Evolutionary conservation across 1,139 yeast species (phyloP).

Genomic region (Zygoascus hellenicus): DNA sequence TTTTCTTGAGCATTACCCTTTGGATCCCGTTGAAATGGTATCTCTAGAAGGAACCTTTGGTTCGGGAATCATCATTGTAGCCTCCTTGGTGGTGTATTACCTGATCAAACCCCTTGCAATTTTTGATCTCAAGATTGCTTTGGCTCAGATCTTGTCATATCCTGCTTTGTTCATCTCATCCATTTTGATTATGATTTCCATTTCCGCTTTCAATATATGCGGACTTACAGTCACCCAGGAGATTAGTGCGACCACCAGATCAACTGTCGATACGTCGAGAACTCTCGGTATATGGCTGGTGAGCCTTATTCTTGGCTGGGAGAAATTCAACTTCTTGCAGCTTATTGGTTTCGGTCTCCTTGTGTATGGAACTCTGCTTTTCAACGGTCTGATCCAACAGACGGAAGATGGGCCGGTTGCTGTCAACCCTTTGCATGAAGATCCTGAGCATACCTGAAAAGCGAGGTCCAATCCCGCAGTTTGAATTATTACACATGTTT

Average conservation of each 20-base stretch:
- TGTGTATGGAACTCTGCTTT: conserved; percentile 69
- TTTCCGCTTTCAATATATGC: conserved; percentile 66
- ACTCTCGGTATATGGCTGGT: conserved; percentile 72
- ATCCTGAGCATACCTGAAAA: conserved; percentile 18
- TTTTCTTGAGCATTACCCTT: conserved; percentile 47
- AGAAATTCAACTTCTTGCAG: conserved; percentile 55
- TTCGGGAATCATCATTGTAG: conserved; percentile 40
- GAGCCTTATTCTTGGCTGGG: conserved; percentile 78
- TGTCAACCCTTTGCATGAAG: conserved; percentile 20
- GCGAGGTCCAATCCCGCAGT: too few species aligned
- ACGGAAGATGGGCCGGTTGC: conserved; percentile 2
- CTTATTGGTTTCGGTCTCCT: conserved; percentile 56
- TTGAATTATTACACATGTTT: too few species aligned
- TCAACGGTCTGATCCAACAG: conserved; percentile 55
- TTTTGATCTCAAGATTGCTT: conserved; percentile 53
- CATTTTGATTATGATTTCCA: conserved; percentile 61
- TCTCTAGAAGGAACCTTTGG: conserved; percentile 77
- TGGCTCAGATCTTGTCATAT: conserved; percentile 43
- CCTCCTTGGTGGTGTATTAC: conserved; percentile 42
- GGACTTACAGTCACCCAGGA: conserved; percentile 65
- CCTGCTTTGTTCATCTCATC: conserved; percentile 48
- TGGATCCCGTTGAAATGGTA: conserved; percentile 62
- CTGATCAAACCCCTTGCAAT: conserved; percentile 41
- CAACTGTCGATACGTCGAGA: conserved; percentile 75
- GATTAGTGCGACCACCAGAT: conserved; percentile 70